Base-by-base conservation (phyloP, 176 grass and related monocot genomes). In the Musa acuminata region DNA sequence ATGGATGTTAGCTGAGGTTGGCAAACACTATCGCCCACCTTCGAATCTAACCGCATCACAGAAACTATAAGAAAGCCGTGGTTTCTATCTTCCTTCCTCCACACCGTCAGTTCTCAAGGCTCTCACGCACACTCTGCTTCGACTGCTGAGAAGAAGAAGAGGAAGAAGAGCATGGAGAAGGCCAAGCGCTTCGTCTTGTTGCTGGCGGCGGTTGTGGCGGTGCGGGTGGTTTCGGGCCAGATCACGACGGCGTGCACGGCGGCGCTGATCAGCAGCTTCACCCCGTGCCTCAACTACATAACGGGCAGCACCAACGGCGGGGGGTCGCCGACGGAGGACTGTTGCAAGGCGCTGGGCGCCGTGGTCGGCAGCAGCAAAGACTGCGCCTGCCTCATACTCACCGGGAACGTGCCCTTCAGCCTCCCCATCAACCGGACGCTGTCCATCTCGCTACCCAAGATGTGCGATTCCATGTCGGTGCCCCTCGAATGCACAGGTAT, bases 361-460 rank as follows among this genome's bases (percentile, higher is more conserved):
- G 13, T 89, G 13, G 25, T 91, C 26, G 62, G 0, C 66, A 69
- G 81, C n/a, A 82, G 94, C 83, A 74, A 80, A 0, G 79, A 87
- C 43, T 97, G 94, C 62, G 85, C 88, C 2, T 97, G 94, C 48
- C 80, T 93, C 19, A 75, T 98, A 53, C 81, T 98, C 51, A 84
- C 90, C 1, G 94, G 90, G 62, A 85, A 78, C 57, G 86, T 97
- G 13, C 90, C 94, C 17, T 79, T 93, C 43, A 80, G 85, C 57
- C 71, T 87, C 13, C 88, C 94, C 8, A 75, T 98, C 79, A 98
- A 91, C 78, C 84, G 82, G 16, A 93, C 90, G 19, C 78, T 93
- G 6, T 90, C 84, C 65, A n/a, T 98, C 35, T 62, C 82, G 0
- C 75, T 98, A 3, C 90, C 94, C 14, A 75, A 12, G 20, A 63